Conservation (phyloP, 225 moss, liverwort and hornwort species). For the Neckera pumila region DNA sequence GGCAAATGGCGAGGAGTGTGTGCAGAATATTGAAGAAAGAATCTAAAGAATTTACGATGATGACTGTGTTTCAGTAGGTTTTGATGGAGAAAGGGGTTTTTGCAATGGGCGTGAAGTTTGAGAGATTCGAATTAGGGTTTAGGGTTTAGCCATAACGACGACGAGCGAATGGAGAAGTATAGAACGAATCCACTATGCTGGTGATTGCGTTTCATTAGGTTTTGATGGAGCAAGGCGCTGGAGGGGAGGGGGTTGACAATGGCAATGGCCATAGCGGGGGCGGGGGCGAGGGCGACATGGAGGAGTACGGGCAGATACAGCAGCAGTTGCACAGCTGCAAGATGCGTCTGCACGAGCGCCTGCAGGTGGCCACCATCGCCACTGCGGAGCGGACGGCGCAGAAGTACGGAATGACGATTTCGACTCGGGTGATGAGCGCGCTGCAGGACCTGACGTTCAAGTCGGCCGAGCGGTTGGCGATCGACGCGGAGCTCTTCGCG, state of each 20-base stretch:
- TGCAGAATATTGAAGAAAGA: background rate
- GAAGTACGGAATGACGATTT: conserved; percentile 33
- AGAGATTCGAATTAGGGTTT: background rate
- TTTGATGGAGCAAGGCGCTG: conserved; percentile 3
- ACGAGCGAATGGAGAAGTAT: background rate
- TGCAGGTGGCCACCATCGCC: conserved; percentile 33
- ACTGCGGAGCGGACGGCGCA: conserved; percentile 34
- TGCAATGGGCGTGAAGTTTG: background rate
- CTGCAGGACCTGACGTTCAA: conserved; percentile 33
- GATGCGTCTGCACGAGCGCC: conserved; percentile 30
- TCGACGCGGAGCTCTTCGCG: conserved; percentile 43
- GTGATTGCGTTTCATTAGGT: background rate
- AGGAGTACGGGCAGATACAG: conserved; percentile 31
- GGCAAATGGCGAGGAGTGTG: background rate
- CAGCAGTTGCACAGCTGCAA: conserved; percentile 34
- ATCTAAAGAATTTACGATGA: background rate
- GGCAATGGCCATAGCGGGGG: background rate
- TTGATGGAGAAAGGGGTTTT: background rate
- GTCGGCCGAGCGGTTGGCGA: conserved; percentile 27
- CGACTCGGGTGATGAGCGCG: conserved; percentile 35
- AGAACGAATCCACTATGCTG: background rate
- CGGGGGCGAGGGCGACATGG: conserved; percentile 10
- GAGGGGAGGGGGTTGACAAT: background rate
- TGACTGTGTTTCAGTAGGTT: background rate
- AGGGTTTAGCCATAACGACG: background rate